Evolutionary conservation across 768 basidiomycete genomes (phyloP).

Genomic region (Dioszegia aurantiaca): DNA sequence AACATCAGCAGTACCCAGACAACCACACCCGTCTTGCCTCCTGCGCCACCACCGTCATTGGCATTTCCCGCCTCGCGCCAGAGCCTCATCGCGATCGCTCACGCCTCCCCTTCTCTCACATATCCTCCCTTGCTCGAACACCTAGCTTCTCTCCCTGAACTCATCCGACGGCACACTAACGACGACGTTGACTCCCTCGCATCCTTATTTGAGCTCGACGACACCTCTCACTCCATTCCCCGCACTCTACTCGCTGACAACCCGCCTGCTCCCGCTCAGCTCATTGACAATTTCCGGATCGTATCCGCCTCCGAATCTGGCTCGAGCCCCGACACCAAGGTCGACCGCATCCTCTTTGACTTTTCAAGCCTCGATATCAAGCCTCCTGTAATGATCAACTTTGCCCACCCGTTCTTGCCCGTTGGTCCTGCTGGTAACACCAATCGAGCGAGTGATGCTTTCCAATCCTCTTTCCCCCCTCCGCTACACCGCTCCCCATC

Average conservation of each 20-base stretch:
- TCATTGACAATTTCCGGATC: conserved; percentile 5
- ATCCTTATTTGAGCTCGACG: background rate
- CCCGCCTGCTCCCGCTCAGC: background rate
- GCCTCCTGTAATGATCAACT: conserved; percentile 7
- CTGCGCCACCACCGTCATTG: background rate
- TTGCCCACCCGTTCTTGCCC: conserved; percentile 3
- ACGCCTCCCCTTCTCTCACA: background rate
- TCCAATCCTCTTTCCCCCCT: conserved; percentile 1
- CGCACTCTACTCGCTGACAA: conserved; percentile 1
- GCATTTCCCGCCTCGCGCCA: background rate
- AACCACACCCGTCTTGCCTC: background rate
- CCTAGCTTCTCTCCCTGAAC: background rate
- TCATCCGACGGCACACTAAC: background rate
- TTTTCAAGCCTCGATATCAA: conserved; percentile 6
- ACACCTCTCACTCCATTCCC: background rate
- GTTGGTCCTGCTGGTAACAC: background rate
- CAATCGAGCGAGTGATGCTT: conserved; percentile 6
- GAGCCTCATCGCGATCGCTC: conserved; percentile 4
- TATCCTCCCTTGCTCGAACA: too few species aligned
- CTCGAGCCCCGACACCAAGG: background rate
- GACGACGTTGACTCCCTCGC: background rate
- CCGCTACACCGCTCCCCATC: background rate
- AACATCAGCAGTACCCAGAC: too few species aligned
- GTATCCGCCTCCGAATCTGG: background rate
- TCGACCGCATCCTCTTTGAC: background rate